Evolutionary conservation across 345 rosid genomes (phyloP), one percentile per base, ranked within the genome.

Genomic region (Brassica carinata): DNA sequence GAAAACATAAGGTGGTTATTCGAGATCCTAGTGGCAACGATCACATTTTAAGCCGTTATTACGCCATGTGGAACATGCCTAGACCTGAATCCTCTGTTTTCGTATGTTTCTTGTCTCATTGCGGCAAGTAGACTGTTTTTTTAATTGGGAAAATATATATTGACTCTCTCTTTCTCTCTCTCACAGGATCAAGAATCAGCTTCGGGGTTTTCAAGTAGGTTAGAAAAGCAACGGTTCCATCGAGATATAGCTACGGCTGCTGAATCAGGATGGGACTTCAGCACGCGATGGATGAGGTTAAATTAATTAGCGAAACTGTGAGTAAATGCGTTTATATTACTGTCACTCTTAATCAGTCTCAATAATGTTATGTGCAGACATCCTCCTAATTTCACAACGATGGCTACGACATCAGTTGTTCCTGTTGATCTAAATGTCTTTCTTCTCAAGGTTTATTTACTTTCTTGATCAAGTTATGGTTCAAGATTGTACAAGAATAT

Each of bases 211-310:
- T 27, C 55, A 8, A 84, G n/a, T 71, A 17, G n/a, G 75, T 77
- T 80, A 67, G 90, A 89, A 84, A 94, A 84, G 82, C 89, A 86
- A 69, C 82, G 77, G 55, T 88, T 96, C 72, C 90, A 89, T 82
- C 86, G 90, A 19, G 89, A 94, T 63, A 0, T 94, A 70, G 98
- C 98, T 27, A 85, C 99, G 0, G 67, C 90, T 71, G 98, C 98
- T 83, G 99, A 94, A 91, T 86, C 98, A 23, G 98, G 99, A 70
- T 89, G 90, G 86, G 99, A 94, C 83, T 96, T 96, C 77, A 89
- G 96, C 84, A 82, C 93, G 19, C 87, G 97, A 83, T 96, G 98
- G 99, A 94, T 94, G 98, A 94, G 97, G 97, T 90, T 72, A 57
- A 11, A 11, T 61, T 63, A 1, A 0, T 27, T 3, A 26, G 26